Evolutionary conservation across 441 rosid species (phyloP).

Genomic region (Populus hybrid): DNA sequence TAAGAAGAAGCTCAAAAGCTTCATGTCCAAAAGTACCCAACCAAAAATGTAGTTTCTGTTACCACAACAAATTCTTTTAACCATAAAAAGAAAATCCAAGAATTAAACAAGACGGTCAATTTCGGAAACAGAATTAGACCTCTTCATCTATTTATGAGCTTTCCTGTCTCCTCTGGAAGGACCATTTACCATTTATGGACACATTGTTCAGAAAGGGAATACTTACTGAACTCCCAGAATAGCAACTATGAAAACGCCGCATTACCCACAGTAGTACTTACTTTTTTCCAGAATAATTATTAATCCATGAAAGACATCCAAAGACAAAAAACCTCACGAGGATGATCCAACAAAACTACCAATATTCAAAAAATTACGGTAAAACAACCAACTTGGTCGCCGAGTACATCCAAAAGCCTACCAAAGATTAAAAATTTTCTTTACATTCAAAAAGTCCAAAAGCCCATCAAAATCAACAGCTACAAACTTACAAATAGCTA

Average conservation of each 20-base stretch:
- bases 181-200: not conserved
- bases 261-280: not conserved
- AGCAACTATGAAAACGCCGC: not conserved
- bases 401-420: constrained; percentile 10
- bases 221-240: not conserved
- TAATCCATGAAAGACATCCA: not conserved
- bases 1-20: not conserved
- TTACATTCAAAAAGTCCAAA: not conserved
- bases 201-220: not conserved
- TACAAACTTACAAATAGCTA: not conserved
- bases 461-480: not conserved
- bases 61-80: not conserved
- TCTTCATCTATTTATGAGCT: not conserved
- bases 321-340: not conserved
- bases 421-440: not conserved
- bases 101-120: not conserved
- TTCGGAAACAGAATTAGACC: not conserved
- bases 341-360: not conserved
- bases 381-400: not conserved
- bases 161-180: not conserved
- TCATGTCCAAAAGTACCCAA: no score
- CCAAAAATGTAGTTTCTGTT: not conserved
- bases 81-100: not conserved
- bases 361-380: not conserved
- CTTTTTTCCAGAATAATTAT: not conserved